A percentile compares a stretch with the other conserved stretches of the same genome.
phyloP scores from a whole-genome alignment of 441 rosid genomes.

The Cnidoscolus chayamansa region DNA sequence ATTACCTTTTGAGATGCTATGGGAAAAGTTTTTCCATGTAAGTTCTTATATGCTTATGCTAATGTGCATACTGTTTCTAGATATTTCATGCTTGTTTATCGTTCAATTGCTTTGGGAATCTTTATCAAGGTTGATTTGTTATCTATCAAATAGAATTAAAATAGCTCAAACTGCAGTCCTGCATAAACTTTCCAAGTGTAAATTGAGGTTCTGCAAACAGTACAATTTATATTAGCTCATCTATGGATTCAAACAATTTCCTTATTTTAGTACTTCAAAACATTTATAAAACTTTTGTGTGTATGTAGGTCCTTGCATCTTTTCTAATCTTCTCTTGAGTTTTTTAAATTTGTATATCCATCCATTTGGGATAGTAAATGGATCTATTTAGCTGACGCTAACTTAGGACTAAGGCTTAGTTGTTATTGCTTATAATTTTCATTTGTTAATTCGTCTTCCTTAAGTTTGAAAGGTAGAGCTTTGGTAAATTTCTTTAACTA shows the following conservation, averaged over 20 bases:
- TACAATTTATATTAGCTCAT: not conserved
- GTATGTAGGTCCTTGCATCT: not conserved
- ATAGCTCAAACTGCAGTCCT: not conserved
- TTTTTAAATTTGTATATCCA: not conserved
- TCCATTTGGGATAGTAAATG: no score
- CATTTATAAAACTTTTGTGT: not conserved
- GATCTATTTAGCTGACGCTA: no score
- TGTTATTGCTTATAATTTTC: not conserved
- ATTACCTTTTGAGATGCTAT: slow-evolving; percentile 91
- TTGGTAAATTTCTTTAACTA: not conserved
- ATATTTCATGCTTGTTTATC: not conserved
- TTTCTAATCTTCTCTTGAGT: not conserved
- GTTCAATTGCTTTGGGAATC: slow-evolving; percentile 9
- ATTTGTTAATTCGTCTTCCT: slow-evolving; percentile 8
- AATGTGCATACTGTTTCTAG: not conserved
- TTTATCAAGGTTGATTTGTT: slow-evolving; percentile 5
- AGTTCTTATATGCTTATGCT: slow-evolving; percentile 20
- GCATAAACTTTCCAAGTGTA: not conserved
- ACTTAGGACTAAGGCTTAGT: no score
- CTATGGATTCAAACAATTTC: not conserved
- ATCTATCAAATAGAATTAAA: slow-evolving; percentile 8
- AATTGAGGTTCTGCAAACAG: slow-evolving; percentile 4
- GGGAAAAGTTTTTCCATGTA: slow-evolving; percentile 83
- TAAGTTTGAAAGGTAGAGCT: not conserved
- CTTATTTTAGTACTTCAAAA: not conserved